These are phyloP conservation scores for Neobulgaria alba DNA, from an alignment of 2,329 filamentous ascomycete species.

Conservation along the genomic window DNA sequence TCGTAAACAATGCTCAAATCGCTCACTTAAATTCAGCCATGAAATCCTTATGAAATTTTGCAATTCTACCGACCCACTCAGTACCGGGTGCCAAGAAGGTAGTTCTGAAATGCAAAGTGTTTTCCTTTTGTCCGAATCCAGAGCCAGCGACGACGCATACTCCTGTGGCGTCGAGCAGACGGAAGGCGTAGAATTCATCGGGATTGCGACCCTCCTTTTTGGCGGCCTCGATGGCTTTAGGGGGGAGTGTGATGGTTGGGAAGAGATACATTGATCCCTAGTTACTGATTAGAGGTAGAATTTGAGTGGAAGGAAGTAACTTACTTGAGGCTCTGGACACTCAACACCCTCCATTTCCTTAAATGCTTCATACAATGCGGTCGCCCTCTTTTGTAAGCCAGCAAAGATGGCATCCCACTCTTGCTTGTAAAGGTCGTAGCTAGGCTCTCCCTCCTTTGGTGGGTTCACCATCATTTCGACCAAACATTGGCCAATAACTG, in stretches of 20 bases:
- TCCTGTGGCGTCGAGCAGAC: constrained; percentile 84
- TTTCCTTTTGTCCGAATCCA: constrained; percentile 90
- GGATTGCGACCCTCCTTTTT: constrained; percentile 61
- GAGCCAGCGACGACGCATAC: constrained; percentile 89
- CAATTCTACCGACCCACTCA: constrained; percentile 82
- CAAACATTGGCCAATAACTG: constrained; percentile 90
- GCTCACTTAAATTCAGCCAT: constrained; percentile 65
- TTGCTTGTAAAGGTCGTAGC: constrained; percentile 70
- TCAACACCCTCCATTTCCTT: constrained; percentile 91
- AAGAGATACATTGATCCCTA: constrained; percentile 98
- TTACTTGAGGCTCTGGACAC: constrained; percentile 69
- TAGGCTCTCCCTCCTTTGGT: constrained; percentile 72
- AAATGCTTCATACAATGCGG: constrained; percentile 84
- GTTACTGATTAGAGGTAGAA: neutral
- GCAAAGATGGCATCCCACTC: constrained; percentile 80
- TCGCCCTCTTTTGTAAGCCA: constrained; percentile 70
- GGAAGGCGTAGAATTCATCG: constrained; percentile 92
- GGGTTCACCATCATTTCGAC: constrained; percentile 98
- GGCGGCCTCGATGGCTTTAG: constrained; percentile 70
- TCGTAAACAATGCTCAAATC: no score
- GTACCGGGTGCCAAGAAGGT: constrained; percentile 95
- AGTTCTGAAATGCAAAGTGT: constrained; percentile 87
- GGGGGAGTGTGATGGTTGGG: constrained; percentile 77
- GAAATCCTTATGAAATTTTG: constrained; percentile 86
- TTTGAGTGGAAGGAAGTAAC: constrained; percentile 14